Conservation (phyloP, 805 yeast genomes). For the Ogataea henricii region DNA sequence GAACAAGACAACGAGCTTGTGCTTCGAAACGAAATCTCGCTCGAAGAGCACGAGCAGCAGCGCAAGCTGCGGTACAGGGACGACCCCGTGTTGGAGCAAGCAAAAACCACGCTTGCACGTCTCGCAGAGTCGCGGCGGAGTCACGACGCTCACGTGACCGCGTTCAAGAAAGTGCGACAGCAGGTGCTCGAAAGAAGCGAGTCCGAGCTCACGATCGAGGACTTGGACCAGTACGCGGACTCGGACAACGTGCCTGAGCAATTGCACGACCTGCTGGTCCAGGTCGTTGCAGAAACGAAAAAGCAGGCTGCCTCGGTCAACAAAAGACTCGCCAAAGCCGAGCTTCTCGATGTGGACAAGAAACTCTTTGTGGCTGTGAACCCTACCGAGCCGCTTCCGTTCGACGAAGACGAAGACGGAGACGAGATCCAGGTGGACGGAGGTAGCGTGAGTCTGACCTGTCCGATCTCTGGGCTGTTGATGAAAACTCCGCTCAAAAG, state of each 20-base stretch:
- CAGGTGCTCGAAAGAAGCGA: slow-evolving; percentile 26
- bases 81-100: slow-evolving; percentile 18
- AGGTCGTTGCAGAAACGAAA: background rate
- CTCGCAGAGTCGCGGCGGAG: slow-evolving; percentile 9
- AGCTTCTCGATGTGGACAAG: slow-evolving; percentile 35
- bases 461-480: slow-evolving; percentile 61
- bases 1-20: slow-evolving; percentile 23
- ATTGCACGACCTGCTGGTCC: slow-evolving; percentile 24
- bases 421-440: slow-evolving; percentile 71
- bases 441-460: slow-evolving; percentile 65
- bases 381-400: slow-evolving; percentile 66
- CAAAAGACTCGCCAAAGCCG: slow-evolving; percentile 8
- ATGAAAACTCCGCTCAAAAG: slow-evolving; percentile 60
- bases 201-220: slow-evolving; percentile 26
- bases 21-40: slow-evolving; percentile 12
- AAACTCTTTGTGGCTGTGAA: slow-evolving; percentile 51
- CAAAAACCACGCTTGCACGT: slow-evolving; percentile 10
- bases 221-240: slow-evolving; percentile 26
- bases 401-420: slow-evolving; percentile 35
- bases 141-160: slow-evolving; percentile 13
- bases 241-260: slow-evolving; percentile 19
- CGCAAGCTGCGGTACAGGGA: slow-evolving; percentile 15
- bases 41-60: slow-evolving; percentile 16
- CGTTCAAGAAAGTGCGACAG: slow-evolving; percentile 23
- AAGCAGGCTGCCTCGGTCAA: slow-evolving; percentile 9